Base-by-base conservation (phyloP, 176 grass and related monocot species). In the Lolium perenne region DNA sequence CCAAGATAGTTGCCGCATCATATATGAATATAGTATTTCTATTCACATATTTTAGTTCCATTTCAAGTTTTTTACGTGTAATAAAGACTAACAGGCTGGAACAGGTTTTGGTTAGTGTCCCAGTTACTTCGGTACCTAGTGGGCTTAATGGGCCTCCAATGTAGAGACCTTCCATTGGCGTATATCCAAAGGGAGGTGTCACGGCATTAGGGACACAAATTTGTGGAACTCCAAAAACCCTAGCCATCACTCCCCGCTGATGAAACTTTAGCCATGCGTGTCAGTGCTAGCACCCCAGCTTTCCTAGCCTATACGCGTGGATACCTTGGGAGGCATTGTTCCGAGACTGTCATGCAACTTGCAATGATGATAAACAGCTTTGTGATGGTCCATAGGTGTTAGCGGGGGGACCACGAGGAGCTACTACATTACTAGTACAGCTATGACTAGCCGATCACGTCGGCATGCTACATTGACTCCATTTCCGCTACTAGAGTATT, bases 291-390 rank as follows among this genome's bases (percentile, higher is more conserved):
- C 60, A 29, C 60, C 60, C 3, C 4, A 14, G 60, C 23, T 14
- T 63, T 29, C 22, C 23, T 26, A 23, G 23, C 60, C 23, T 45
- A 43, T 43, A 71, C 38, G 1, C 18, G 38, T 71, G 40, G 68
- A 70, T 70, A 70, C 67, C 38, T 45, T 45, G 38, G 40, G 68
- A 71, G 68, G 9, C 10, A 43, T n/a, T 71, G 68, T 70, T 43
- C 13, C 67, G 7, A 70, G 66, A 40, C 66, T 70, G 35, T 70
- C 66, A 41, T 7, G 7, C 38, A 70, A 40, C 35, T 70, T 40
- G 38, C 66, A 41, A 70, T 14, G 22, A 62, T 61, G 59, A 61
- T 60, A n/a, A n/a, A 1, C 59, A 23, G n/a, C 21, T 12, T 70
- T 18, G 8, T 70, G 66, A 70, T 7, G 17, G 67, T 11, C 35